Conservation (phyloP, 164 flowering plant species). For the Vitis labrusca region DNA sequence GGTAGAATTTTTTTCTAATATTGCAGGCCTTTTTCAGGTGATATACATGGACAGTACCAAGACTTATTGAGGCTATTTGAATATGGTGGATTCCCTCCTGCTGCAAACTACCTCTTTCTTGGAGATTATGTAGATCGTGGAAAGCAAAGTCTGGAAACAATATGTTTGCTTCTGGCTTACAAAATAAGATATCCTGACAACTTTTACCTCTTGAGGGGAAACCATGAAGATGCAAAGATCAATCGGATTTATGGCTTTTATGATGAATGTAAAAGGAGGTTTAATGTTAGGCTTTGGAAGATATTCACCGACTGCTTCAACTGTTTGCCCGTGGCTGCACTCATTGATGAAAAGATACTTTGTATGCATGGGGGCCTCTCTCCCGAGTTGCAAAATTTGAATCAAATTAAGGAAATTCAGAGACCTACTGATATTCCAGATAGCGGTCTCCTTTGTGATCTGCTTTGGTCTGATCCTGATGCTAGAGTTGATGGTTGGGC, state of each 20-base stretch:
- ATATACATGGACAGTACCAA: slow-evolving; percentile 60
- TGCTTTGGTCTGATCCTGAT: slow-evolving; percentile 67
- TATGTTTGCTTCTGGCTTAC: slow-evolving; percentile 60
- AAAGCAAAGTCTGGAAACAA: slow-evolving; percentile 60
- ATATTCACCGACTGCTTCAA: slow-evolving; percentile 62
- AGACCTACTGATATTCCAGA: slow-evolving; percentile 64
- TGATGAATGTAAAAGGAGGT: slow-evolving; percentile 61
- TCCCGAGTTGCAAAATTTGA: slow-evolving; percentile 42
- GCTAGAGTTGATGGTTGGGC: slow-evolving; percentile 45
- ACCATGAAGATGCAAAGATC: slow-evolving; percentile 67
- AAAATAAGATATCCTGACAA: slow-evolving; percentile 51
- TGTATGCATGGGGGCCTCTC: slow-evolving; percentile 69
- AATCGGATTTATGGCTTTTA: slow-evolving; percentile 61
- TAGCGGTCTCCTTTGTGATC: slow-evolving; percentile 56
- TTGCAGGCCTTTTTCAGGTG: slow-evolving; percentile 38
- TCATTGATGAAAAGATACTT: slow-evolving; percentile 54
- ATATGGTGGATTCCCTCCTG: slow-evolving; percentile 55
- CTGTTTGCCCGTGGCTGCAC: slow-evolving; percentile 59
- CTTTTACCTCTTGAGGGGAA: slow-evolving; percentile 50
- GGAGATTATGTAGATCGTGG: slow-evolving; percentile 65
- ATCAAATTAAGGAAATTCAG: slow-evolving; percentile 42
- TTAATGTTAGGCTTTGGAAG: slow-evolving; percentile 62
- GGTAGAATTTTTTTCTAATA: slow-evolving; percentile 4
- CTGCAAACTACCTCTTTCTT: slow-evolving; percentile 55
- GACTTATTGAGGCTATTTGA: slow-evolving; percentile 54